These are phyloP conservation scores for Fusarium nanum DNA, from an alignment of 2,329 filamentous ascomycete genomes.

Conservation along the genomic window DNA sequence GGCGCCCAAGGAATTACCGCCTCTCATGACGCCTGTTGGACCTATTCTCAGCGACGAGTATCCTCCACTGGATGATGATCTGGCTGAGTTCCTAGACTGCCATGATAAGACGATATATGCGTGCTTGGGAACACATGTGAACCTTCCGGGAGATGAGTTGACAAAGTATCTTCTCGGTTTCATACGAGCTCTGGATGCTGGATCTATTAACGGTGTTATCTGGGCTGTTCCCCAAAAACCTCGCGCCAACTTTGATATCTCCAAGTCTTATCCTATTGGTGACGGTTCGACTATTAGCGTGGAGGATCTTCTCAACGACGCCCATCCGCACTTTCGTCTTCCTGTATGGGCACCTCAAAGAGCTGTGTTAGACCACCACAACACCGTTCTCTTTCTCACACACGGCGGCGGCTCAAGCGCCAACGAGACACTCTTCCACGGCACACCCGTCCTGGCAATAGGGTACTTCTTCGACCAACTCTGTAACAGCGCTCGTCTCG, in stretches of 20 bases:
- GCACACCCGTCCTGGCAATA: constrained; percentile 52
- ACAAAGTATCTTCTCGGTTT: constrained; percentile 51
- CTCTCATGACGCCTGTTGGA: constrained; percentile 53
- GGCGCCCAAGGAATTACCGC: constrained; percentile 56
- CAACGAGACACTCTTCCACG: constrained; percentile 57
- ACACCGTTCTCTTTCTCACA: constrained; percentile 53
- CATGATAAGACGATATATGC: constrained; percentile 54
- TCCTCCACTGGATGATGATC: constrained; percentile 45
- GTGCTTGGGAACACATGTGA: constrained; percentile 57
- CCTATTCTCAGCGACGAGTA: constrained; percentile 55
- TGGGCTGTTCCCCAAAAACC: constrained; percentile 50
- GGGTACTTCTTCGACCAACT: constrained; percentile 58
- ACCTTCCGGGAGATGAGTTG: constrained; percentile 47
- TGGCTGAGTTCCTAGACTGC: constrained; percentile 47
- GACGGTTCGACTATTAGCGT: constrained; percentile 23
- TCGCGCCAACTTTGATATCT: constrained; percentile 40
- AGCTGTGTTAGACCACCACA: constrained; percentile 52
- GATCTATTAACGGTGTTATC: constrained; percentile 54
- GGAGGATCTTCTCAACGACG: constrained; percentile 44
- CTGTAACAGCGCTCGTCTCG: constrained; percentile 52
- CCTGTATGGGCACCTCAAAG: constrained; percentile 55
- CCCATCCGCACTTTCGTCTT: constrained; percentile 49
- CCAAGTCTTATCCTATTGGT: constrained; percentile 21
- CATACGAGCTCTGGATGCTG: constrained; percentile 37
- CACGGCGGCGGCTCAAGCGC: constrained; percentile 57